Conservation (phyloP, 805 yeast species). For the Cyberlindnera xylosilytica region DNA sequence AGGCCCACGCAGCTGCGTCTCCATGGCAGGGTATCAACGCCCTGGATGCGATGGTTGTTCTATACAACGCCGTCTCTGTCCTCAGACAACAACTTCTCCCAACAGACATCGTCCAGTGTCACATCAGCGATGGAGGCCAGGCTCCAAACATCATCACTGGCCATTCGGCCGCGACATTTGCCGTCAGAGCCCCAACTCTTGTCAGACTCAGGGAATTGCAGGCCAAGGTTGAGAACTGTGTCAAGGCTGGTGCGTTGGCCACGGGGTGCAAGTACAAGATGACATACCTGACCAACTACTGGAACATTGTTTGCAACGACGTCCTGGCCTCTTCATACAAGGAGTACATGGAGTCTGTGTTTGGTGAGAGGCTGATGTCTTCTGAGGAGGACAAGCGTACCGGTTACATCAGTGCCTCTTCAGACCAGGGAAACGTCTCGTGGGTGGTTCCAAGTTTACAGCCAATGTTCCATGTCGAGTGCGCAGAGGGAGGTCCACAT, state of each 20-base stretch:
- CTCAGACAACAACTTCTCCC: slow-evolving; percentile 10
- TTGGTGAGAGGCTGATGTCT: slow-evolving; percentile 4
- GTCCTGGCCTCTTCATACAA: not conserved
- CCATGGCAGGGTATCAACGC: slow-evolving; percentile 15
- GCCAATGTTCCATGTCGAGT: slow-evolving; percentile 5
- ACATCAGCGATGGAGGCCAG: slow-evolving; percentile 11
- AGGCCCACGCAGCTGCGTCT: slow-evolving; percentile 13
- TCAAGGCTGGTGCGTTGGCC: slow-evolving; percentile 12
- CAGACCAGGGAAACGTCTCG: slow-evolving; percentile 12
- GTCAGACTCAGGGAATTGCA: slow-evolving; percentile 8
- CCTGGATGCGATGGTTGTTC: slow-evolving; percentile 8
- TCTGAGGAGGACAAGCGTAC: slow-evolving; percentile 2
- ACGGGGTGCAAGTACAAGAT: slow-evolving; percentile 12
- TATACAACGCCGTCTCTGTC: slow-evolving; percentile 9
- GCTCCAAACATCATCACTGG: slow-evolving; percentile 13
- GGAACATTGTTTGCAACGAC: slow-evolving; percentile 9
- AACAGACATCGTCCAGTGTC: slow-evolving; percentile 10
- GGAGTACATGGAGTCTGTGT: slow-evolving; percentile 1
- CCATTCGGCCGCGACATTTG: slow-evolving; percentile 8
- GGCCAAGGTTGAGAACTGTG: slow-evolving; percentile 8
- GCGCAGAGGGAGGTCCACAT: slow-evolving; percentile 7
- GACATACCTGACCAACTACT: slow-evolving; percentile 10
- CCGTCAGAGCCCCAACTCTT: slow-evolving; percentile 10
- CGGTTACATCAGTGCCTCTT: slow-evolving; percentile 7
- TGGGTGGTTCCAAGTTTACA: slow-evolving; percentile 12